These are phyloP conservation scores for Tylopilus sp. DNA, from an alignment of 768 basidiomycete genomes.

Conservation along the genomic window DNA sequence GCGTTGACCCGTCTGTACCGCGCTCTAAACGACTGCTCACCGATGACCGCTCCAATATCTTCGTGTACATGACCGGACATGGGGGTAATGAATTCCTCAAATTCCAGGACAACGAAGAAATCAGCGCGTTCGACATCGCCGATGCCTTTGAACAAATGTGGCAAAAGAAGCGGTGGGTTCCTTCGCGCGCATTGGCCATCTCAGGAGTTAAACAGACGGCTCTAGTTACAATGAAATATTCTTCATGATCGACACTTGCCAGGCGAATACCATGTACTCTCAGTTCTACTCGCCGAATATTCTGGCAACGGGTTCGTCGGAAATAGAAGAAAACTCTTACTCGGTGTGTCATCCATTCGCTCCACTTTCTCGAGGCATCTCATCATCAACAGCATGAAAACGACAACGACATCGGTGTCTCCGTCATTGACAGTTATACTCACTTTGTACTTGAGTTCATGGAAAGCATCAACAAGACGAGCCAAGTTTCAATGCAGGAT, in stretches of 20 bases:
- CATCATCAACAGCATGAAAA: conserved; percentile 67
- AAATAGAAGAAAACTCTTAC: conserved; percentile 86
- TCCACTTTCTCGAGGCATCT: background rate
- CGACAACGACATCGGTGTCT: conserved; percentile 91
- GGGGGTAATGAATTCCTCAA: conserved; percentile 98
- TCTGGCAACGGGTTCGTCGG: conserved; percentile 84
- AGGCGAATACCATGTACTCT: conserved; percentile 93
- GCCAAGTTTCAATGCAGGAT: conserved; percentile 72
- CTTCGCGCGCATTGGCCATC: background rate
- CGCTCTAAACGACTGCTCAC: conserved; percentile 90
- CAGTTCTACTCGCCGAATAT: conserved; percentile 93
- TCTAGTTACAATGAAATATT: conserved; percentile 86
- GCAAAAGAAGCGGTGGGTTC: conserved; percentile 81
- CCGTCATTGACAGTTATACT: conserved; percentile 93
- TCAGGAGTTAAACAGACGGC: conserved; percentile 30
- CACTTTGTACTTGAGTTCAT: conserved; percentile 89
- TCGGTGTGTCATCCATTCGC: conserved; percentile 55
- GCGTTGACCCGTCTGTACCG: conserved; percentile 79
- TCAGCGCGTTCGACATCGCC: conserved; percentile 94
- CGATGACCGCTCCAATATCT: conserved; percentile 88
- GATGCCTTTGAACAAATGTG: conserved; percentile 99
- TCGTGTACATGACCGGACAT: conserved; percentile 98
- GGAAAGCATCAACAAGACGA: conserved; percentile 91
- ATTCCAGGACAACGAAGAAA: conserved; percentile 98
- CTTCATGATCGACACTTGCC: conserved; percentile 98